phyloP scores from a whole-genome alignment of 495 filamentous ascomycete species.

The Aspergillus coremiiformis region DNA sequence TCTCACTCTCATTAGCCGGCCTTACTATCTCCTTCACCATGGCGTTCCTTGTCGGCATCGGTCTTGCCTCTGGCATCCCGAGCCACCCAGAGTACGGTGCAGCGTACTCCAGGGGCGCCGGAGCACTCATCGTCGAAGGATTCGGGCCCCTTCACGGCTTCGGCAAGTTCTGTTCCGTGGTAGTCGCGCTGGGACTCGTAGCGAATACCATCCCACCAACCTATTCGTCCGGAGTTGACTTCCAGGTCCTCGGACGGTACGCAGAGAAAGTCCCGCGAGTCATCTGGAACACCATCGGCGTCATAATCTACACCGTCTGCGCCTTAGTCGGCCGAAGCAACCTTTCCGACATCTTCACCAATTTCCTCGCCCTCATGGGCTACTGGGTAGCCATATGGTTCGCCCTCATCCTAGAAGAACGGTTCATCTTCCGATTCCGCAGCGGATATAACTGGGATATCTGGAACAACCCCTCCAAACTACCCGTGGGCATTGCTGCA shows the following conservation, averaged over 20 bases:
- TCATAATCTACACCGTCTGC: slow-evolving; percentile 56
- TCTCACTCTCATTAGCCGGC: slow-evolving; percentile 38
- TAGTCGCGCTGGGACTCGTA: slow-evolving; percentile 64
- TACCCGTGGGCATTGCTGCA: slow-evolving; percentile 58
- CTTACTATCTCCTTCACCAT: slow-evolving; percentile 50
- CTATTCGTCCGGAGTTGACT: slow-evolving; percentile 63
- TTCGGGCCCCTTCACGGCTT: slow-evolving; percentile 56
- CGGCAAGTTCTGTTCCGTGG: slow-evolving; percentile 64
- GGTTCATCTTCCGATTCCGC: slow-evolving; percentile 51
- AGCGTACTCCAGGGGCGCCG: slow-evolving; percentile 45
- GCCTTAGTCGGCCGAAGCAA: slow-evolving; percentile 55
- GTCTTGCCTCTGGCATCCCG: slow-evolving; percentile 56
- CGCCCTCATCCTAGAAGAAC: slow-evolving; percentile 55
- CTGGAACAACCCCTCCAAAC: slow-evolving; percentile 51
- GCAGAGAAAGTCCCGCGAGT: slow-evolving; percentile 51
- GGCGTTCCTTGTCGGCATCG: slow-evolving; percentile 59
- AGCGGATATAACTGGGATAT: slow-evolving; percentile 51
- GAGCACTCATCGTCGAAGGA: slow-evolving; percentile 58
- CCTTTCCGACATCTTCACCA: slow-evolving; percentile 59
- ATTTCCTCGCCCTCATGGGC: slow-evolving; percentile 67
- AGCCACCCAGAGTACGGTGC: slow-evolving; percentile 44
- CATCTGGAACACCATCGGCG: slow-evolving; percentile 54
- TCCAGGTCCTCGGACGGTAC: slow-evolving; percentile 55
- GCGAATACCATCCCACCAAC: slow-evolving; percentile 63
- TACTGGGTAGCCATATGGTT: slow-evolving; percentile 67